Conservation (phyloP, 176 grass and related monocot species). For the Oryza longistaminata region DNA sequence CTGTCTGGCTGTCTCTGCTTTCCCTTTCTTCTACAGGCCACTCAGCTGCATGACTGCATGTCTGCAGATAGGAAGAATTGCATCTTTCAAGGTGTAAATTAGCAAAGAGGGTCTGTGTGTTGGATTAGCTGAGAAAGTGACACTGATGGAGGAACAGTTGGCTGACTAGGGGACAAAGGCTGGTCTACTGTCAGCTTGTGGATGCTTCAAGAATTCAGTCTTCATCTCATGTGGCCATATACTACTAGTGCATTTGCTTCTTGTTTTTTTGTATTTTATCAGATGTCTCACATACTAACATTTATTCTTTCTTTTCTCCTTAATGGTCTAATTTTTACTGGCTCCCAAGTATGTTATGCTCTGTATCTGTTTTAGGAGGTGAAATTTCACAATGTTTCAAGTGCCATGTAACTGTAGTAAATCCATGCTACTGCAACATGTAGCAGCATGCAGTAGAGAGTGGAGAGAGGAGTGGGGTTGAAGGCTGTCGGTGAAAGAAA, state of each 20-base stretch:
- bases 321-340: background rate
- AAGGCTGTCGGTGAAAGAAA: slow-evolving; percentile 38
- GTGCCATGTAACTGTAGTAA: background rate
- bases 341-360: background rate
- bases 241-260: background rate
- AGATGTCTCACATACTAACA: too few species aligned
- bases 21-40: background rate
- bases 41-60: background rate
- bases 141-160: slow-evolving; percentile 34
- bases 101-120: background rate
- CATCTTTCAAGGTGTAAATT: background rate
- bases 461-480: slow-evolving; percentile 19
- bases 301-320: background rate
- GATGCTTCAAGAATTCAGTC: background rate
- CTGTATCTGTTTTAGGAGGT: background rate
- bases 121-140: slow-evolving; percentile 33
- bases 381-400: background rate
- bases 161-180: slow-evolving; percentile 41
- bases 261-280: background rate
- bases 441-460: background rate
- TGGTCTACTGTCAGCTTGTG: slow-evolving; percentile 40
- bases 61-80: background rate
- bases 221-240: background rate
- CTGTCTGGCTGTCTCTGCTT: background rate
- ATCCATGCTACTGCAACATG: background rate